Base-by-base conservation (phyloP, 805 yeast species). In the Pichia ethanolica region DNA sequence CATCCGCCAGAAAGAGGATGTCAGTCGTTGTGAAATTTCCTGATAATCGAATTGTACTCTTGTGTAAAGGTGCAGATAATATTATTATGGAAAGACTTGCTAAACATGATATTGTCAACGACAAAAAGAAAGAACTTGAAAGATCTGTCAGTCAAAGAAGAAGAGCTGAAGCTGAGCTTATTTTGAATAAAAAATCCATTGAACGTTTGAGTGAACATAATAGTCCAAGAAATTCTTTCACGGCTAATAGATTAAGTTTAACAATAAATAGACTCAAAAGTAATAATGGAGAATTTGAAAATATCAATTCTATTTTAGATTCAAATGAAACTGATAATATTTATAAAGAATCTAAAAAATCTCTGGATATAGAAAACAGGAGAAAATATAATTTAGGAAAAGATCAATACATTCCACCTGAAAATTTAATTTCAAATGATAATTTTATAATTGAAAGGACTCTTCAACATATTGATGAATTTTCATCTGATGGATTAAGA, bases 41-140 rank as follows among this genome's bases (percentile, higher is more conserved):
- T 0, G 85, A 86, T 62, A 79, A 79, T 7, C 75, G 85, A 51
- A 75, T 89, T 26, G 79, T 91, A 42, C 61, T 93, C 54, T 70
- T 93, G 40, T 89, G 96, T 67, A 93, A 93, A 67, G 99, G 99
- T 48, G 99, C 99, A 2, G 99, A 93, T 64, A 88, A 88, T 59
- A 77, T 91, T 10, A 87, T 93, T 44, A 64, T 90, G 46, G 96
- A 90, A 46, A 75, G 86, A 50, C 71, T 93, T 51, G 74, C 72
- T 49, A 71, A 82, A 54, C 56, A 76, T 0, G 77, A 75, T 1
- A 46, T 84, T 44, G 96, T 95, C 0, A 66, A 69, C 25, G 61
- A 64, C n/a, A 88, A 85, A 60, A 77, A 83, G 41, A 70, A 67
- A n/a, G 89, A 88, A 48, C 75, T 89, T 7, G 65, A 81, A 30